Evolutionary conservation across 345 rosid genomes (phyloP).

Genomic region (Salix koriyanagi): DNA sequence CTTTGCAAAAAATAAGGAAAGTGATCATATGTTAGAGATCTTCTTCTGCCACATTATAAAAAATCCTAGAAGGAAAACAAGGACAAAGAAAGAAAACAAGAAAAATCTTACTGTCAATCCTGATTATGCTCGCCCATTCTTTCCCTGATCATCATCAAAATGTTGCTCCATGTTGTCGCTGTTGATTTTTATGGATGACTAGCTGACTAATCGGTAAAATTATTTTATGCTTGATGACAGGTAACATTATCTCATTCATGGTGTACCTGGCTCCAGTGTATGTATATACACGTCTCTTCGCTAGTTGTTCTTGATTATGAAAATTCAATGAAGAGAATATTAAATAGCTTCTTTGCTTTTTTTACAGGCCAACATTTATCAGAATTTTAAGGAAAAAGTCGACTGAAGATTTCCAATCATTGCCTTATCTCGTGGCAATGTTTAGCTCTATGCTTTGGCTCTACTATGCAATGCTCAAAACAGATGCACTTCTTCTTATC

Average conservation of each 20-base stretch:
- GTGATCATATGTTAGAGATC: no score
- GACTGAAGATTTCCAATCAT: conserved; percentile 68
- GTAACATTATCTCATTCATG: conserved; percentile 63
- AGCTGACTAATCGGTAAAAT: background rate
- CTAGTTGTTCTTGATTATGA: background rate
- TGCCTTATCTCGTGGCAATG: conserved; percentile 81
- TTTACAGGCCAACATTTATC: conserved; percentile 69
- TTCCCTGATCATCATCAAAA: background rate
- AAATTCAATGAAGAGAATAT: background rate
- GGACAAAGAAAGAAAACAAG: background rate
- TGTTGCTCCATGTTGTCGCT: background rate
- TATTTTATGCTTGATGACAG: conserved; percentile 29
- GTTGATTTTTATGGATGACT: background rate
- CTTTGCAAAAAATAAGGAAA: no score
- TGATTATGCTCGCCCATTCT: background rate
- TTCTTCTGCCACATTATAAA: background rate
- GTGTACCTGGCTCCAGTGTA: conserved; percentile 87
- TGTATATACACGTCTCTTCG: conserved; percentile 24
- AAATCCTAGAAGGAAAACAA: background rate
- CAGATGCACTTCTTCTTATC: conserved; percentile 57
- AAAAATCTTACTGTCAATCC: background rate
- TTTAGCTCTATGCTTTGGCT: conserved; percentile 95
- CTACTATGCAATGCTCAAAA: conserved; percentile 65
- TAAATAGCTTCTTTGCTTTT: background rate
- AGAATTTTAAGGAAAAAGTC: conserved; percentile 64